Percentiles rank a stretch among this genome's conserved stretches.
Evolutionary conservation across 371 early-diverging fungal genomes (phyloP).

Genomic region (Nosema muscidifuracis): DNA sequence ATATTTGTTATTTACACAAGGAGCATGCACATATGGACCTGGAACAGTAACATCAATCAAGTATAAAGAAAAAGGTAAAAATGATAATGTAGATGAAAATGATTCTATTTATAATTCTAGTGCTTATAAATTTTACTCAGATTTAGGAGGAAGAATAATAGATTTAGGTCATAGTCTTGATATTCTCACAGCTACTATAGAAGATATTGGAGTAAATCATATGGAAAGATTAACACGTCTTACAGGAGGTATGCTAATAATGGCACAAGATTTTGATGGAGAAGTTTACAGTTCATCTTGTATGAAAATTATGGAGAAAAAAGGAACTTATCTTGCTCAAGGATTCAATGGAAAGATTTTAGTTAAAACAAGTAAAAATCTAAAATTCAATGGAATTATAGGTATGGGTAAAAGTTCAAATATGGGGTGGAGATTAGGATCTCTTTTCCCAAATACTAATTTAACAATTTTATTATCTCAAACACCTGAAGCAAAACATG

Average conservation of each 20-base stretch:
- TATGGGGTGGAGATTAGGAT: conserved; percentile 51
- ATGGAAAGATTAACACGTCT: conserved; percentile 82
- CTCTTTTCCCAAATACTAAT: conserved; percentile 46
- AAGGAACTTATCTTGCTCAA: conserved; percentile 76
- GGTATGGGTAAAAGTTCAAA: conserved; percentile 51
- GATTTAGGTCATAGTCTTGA: conserved; percentile 75
- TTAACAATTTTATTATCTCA: conserved; percentile 53
- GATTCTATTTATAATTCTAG: conserved; percentile 79
- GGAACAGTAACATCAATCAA: conserved; percentile 85
- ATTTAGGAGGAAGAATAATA: conserved; percentile 75
- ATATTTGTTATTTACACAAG: conserved; percentile 89
- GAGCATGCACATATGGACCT: conserved; percentile 93
- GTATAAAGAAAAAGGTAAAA: conserved; percentile 84
- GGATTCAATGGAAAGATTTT: conserved; percentile 96
- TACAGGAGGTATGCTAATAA: conserved; percentile 87
- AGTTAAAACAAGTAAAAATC: conserved; percentile 65
- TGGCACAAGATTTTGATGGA: conserved; percentile 70
- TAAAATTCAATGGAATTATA: conserved; percentile 49
- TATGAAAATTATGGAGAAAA: conserved; percentile 71
- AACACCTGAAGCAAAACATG: conserved; percentile 7
- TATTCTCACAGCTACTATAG: conserved; percentile 80
- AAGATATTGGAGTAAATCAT: conserved; percentile 88
- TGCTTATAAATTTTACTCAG: conserved; percentile 77
- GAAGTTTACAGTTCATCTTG: conserved; percentile 58
- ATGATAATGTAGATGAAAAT: conserved; percentile 89